A percentile compares a stretch with the other conserved stretches of the same genome.
Evolutionary conservation across 805 yeast genomes (phyloP).

Genomic region (Tetrapisispora phaffii): DNA sequence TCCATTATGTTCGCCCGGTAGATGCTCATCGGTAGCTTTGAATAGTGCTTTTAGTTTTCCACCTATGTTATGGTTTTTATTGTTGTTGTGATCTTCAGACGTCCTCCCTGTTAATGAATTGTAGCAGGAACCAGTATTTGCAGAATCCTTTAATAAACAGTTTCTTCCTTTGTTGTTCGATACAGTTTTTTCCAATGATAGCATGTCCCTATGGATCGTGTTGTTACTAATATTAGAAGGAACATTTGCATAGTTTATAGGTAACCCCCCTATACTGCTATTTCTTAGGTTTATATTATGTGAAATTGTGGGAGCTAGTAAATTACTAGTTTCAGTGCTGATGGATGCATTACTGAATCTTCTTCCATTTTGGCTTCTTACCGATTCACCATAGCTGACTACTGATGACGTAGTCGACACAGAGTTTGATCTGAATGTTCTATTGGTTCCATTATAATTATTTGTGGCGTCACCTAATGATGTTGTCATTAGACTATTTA

Average conservation of each 20-base stretch:
- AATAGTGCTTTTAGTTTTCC: slow-evolving; percentile 2
- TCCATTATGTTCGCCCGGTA: not conserved
- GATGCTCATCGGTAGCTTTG: not conserved
- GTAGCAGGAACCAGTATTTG: not conserved
- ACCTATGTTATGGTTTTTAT: not conserved
- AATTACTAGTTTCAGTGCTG: not conserved
- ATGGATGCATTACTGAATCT: not conserved
- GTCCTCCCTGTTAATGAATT: not conserved
- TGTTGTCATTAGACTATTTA: not conserved
- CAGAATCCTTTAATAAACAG: not conserved
- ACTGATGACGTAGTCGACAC: not conserved
- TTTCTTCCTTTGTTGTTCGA: not conserved
- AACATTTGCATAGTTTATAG: not conserved
- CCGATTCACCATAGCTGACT: not conserved
- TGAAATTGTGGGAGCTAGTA: not conserved
- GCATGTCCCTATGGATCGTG: not conserved
- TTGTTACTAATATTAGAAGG: not conserved
- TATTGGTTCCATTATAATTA: not conserved
- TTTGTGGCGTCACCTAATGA: not conserved
- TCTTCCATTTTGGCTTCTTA: not conserved
- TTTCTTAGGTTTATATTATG: not conserved
- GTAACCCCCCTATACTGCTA: not conserved
- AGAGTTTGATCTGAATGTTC: not conserved
- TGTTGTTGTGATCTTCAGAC: not conserved
- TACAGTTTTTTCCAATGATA: not conserved